Evolutionary conservation across 192 early-diverging fungal species (phyloP).

Genomic region (Podila horticola): DNA sequence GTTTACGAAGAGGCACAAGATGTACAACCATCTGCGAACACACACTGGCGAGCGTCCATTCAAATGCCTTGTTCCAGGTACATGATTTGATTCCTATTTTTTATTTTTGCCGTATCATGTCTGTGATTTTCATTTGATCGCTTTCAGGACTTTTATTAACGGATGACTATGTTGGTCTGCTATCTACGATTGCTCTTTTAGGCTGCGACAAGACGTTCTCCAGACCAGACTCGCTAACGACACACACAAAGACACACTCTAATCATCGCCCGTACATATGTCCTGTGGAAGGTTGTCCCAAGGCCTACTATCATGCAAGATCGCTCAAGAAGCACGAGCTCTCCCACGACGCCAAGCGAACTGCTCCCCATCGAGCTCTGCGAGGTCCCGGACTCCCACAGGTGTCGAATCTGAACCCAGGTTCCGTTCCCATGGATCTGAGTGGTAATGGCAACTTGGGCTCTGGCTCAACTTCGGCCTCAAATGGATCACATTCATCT

Average conservation of each 20-base stretch:
- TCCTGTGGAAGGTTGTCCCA: conserved; percentile 60
- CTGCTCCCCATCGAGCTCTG: conserved; percentile 25
- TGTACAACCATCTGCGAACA: conserved; percentile 76
- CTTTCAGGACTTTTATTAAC: background rate
- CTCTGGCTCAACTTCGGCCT: background rate
- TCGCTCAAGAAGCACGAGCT: conserved; percentile 72
- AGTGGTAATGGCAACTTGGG: background rate
- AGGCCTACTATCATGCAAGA: conserved; percentile 71
- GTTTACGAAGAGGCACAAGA: conserved; percentile 76
- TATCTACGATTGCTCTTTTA: background rate
- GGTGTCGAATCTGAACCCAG: conserved; percentile 3
- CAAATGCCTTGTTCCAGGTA: conserved; percentile 66
- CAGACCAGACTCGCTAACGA: conserved; percentile 57
- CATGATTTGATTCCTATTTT: background rate
- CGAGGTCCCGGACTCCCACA: conserved; percentile 28
- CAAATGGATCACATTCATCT: background rate
- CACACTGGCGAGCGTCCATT: conserved; percentile 82
- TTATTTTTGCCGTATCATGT: background rate
- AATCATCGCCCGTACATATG: conserved; percentile 66
- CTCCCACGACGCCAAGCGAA: conserved; percentile 53
- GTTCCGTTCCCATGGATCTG: conserved; percentile 6
- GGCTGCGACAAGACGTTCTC: conserved; percentile 61
- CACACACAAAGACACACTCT: conserved; percentile 69
- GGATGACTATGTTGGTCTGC: background rate
- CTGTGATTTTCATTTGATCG: background rate